Evolutionary conservation across 345 rosid genomes (phyloP), one percentile per base, ranked within the genome.

Genomic region (Lumnitzera racemosa): DNA sequence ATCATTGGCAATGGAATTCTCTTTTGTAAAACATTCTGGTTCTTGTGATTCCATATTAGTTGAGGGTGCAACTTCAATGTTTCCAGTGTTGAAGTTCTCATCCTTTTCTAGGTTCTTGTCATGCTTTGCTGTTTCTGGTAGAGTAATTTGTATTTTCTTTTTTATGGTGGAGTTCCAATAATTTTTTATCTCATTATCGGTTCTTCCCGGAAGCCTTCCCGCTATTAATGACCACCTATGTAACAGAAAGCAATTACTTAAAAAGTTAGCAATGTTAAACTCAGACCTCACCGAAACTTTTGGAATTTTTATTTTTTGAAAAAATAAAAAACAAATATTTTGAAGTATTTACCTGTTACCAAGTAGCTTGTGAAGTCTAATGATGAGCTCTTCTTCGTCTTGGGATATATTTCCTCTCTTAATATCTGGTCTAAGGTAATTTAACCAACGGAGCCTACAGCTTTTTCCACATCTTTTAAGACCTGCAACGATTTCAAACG

Each of bases 331-430:
- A 15, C 15, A 3, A 29, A 16, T 16, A 0, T 16, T 6, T 15
- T 4, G 0, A 11, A 1, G 7, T 1, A 56, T 31, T 24, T 36
- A 57, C 69, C 69, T 49, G 51, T 51, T 65, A 13, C 69, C 69
- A 11, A 68, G 41, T 15, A 68, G 72, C 56, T 29, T 68, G 51
- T 68, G 72, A 47, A 68, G 66, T 61, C 72, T 56, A n/a, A 20
- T 24, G 58, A 68, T 68, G 62, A 68, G 72, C 13, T 68, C 72
- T 51, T 61, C 72, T 50, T 68, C 72, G 23, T 68, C 72, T 13
- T 25, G 29, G 24, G 72, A 61, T 29, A 68, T 61, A 62, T 56
- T 68, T 14, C 72, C 72, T 61, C 72, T 56, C 56, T 56, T 56
- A 20, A 68, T 61, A 20, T 61, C 54, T 5, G 72, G 67, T 15